phyloP scores from a whole-genome alignment of 805 yeast species.

The Candida dajiaensis region DNA sequence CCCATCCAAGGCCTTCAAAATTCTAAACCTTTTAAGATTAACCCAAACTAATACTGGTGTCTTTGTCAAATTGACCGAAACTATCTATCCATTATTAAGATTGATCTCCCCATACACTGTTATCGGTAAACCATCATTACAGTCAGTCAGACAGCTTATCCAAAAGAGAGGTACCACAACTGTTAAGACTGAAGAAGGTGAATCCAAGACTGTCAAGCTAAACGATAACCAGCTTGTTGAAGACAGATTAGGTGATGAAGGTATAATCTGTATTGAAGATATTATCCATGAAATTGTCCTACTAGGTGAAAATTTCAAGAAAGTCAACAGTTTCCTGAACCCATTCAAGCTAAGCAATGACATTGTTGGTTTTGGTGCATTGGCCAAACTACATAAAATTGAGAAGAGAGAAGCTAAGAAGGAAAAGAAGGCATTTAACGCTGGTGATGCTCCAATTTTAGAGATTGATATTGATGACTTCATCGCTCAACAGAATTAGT shows the following conservation, averaged over 20 bases:
- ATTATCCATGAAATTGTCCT: constrained; percentile 63
- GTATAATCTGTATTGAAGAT: constrained; percentile 77
- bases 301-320: constrained; percentile 59
- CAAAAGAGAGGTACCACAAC: constrained; percentile 69
- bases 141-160: constrained; percentile 63
- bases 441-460: constrained; percentile 58
- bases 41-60: constrained; percentile 60
- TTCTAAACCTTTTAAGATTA: constrained; percentile 58
- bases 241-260: constrained; percentile 61
- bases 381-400: constrained; percentile 60
- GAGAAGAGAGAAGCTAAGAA: constrained; percentile 48
- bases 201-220: constrained; percentile 36
- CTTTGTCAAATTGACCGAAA: constrained; percentile 55
- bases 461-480: constrained; percentile 71
- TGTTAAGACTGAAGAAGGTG: constrained; percentile 29
- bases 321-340: constrained; percentile 52
- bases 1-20: constrained; percentile 56
- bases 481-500: constrained; percentile 58
- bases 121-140: constrained; percentile 68
- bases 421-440: constrained; percentile 40
- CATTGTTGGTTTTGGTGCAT: constrained; percentile 68
- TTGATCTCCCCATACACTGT: constrained; percentile 69
- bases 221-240: constrained; percentile 75
- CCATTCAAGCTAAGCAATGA: constrained; percentile 70
- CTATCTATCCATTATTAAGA: constrained; percentile 58